A percentile compares a stretch with the other conserved stretches of the same genome.
phyloP scores from a whole-genome alignment of 495 filamentous ascomycete species.

The Annulohypoxylon nitens region DNA sequence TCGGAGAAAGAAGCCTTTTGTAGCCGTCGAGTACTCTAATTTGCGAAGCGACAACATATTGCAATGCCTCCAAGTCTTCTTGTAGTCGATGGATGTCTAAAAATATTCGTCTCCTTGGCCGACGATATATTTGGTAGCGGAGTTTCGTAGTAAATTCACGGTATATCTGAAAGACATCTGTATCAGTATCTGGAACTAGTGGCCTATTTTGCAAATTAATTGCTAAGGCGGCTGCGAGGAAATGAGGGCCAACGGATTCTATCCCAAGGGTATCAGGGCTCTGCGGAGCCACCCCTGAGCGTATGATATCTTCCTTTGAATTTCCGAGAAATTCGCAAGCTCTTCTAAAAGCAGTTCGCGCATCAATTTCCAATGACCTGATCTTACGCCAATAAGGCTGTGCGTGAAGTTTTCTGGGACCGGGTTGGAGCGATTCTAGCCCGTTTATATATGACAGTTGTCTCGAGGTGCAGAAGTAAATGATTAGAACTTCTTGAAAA shows the following conservation, averaged over 20 bases:
- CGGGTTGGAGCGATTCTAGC: not conserved
- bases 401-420: not conserved
- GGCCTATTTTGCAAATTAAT: slow-evolving; percentile 6
- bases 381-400: slow-evolving; percentile 3
- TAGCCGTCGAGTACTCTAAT: not conserved
- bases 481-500: slow-evolving; percentile 3
- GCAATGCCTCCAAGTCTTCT: slow-evolving; percentile 1
- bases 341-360: not conserved
- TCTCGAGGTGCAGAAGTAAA: slow-evolving; percentile 1
- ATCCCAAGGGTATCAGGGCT: slow-evolving; percentile 11
- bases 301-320: slow-evolving; percentile 7
- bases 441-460: slow-evolving; percentile 6
- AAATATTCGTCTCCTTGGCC: slow-evolving; percentile 7
- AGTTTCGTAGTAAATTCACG: slow-evolving; percentile 1
- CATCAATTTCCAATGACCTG: not conserved
- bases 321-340: slow-evolving; percentile 6
- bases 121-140: slow-evolving; percentile 5
- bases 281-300: not conserved
- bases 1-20: slow-evolving; percentile 13
- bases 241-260: slow-evolving; percentile 6
- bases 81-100: slow-evolving; percentile 1
- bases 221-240: not conserved
- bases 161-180: not conserved
- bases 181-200: not conserved
- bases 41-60: slow-evolving; percentile 1